Evolutionary conservation across 2,329 filamentous ascomycete genomes (phyloP), one percentile per base, ranked within the genome.

Genomic region (Ascochyta lentis): DNA sequence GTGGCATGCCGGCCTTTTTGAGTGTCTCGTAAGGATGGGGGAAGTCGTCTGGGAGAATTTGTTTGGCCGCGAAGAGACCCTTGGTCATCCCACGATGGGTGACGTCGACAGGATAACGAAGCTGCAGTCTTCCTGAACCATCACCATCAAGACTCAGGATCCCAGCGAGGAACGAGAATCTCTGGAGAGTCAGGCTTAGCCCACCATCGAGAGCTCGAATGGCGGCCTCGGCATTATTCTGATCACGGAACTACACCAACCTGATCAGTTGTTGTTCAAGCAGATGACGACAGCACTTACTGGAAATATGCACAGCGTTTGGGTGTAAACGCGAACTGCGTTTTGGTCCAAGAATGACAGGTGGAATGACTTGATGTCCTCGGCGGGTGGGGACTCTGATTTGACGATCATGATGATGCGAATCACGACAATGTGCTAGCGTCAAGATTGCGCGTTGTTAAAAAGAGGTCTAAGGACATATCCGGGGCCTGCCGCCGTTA

Each of bases 261-360:
- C 5, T 23, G 6, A 41, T 58, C 23, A 58, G 56, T 33, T 9
- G 22, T 15, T 35, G 34, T n/a, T 41, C 27, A 12, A 5, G 10
- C 12, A 13, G 6, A n/a, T 5, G 33, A 22, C 5, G 15, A 16
- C 13, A 35, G 15, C n/a, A 55, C 64, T 43, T 48, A 67, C 66
- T 4, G 70, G 70, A 35, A 74, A 74, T 0, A 72, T 64, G 37
- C 63, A 61, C 16, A 74, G 59, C 9, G 65, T 67, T 39, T 69
- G 70, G 12, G 65, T 71, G 54, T 73, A 73, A 7, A 69, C 68
- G 35, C 71, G 68, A 49, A 71, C 70, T 10, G 65, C 64, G 44
- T 69, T 70, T 37, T 74, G 70, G 43, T 74, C 71, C 19, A 69
- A 29, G 40, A 64, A 60, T 15, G 70, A 70, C 8, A 74, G 63